These are phyloP conservation scores for Endoconidiophora laricicola DNA, from an alignment of 2,329 filamentous ascomycete species.

Conservation along the genomic window DNA sequence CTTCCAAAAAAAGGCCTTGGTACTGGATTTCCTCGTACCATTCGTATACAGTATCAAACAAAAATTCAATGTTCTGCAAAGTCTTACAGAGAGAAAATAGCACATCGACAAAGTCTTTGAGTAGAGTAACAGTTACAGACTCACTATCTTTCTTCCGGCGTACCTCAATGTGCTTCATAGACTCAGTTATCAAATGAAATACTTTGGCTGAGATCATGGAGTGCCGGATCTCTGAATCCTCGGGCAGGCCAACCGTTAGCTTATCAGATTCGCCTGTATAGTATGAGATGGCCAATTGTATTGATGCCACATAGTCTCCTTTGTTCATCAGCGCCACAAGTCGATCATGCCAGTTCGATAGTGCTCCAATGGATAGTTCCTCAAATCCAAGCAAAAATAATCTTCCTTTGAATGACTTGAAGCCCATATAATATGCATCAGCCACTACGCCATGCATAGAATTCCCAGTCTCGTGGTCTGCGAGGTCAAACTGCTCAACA, in stretches of 20 bases:
- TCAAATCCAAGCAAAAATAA: slow-evolving; percentile 89
- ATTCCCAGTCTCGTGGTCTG: slow-evolving; percentile 48
- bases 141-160: slow-evolving; percentile 1
- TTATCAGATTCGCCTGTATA: slow-evolving; percentile 86
- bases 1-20: slow-evolving; percentile 62
- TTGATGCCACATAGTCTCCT: slow-evolving; percentile 88
- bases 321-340: slow-evolving; percentile 88
- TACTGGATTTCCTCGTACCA: slow-evolving; percentile 52
- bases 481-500: slow-evolving; percentile 61
- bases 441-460: slow-evolving; percentile 92
- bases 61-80: slow-evolving; percentile 61
- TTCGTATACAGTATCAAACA: slow-evolving; percentile 83
- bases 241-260: slow-evolving; percentile 80
- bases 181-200: slow-evolving; percentile 84
- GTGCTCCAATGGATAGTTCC: slow-evolving; percentile 72
- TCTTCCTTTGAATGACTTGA: slow-evolving; percentile 85
- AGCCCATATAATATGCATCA: slow-evolving; percentile 96
- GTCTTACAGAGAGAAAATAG: slow-evolving; percentile 72
- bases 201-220: slow-evolving; percentile 75
- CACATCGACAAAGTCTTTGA: slow-evolving; percentile 53
- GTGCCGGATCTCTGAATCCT: slow-evolving; percentile 61
- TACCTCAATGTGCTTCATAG: slow-evolving; percentile 50
- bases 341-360: slow-evolving; percentile 95
- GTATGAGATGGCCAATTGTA: slow-evolving; percentile 78
- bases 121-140: slow-evolving; percentile 1